Evolutionary conservation across 1,139 yeast species (phyloP).

Genomic region (Blastobotrys ciferrii): DNA sequence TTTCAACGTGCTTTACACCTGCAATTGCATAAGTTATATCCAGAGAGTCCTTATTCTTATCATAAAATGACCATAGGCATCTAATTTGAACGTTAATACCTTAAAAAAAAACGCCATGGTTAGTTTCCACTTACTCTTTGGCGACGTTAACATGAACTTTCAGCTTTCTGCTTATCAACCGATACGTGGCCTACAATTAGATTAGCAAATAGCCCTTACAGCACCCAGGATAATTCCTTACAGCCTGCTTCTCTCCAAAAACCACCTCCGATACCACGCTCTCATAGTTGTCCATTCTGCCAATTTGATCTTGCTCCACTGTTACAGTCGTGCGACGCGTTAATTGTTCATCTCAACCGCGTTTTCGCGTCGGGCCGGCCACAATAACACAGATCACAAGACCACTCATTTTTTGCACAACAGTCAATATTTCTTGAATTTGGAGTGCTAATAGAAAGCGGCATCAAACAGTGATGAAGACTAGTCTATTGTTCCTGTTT

Average conservation of each 20-base stretch:
- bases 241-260: constrained; percentile 23
- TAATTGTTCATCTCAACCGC: neutral
- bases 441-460: too few species aligned
- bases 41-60: constrained; percentile 15
- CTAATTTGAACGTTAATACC: constrained; percentile 10
- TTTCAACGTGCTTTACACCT: constrained; percentile 4
- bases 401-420: too few species aligned
- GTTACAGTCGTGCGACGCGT: too few species aligned
- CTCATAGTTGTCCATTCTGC: constrained; percentile 7
- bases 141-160: constrained; percentile 28
- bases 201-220: neutral
- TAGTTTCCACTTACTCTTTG: constrained; percentile 23
- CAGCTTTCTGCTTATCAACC: constrained; percentile 30
- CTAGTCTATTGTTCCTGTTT: too few species aligned
- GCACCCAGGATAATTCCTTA: constrained; percentile 10
- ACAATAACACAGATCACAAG: neutral
- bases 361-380: neutral
- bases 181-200: constrained; percentile 27
- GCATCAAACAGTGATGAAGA: too few species aligned
- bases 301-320: too few species aligned
- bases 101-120: neutral
- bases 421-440: too few species aligned
- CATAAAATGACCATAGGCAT: constrained; percentile 21
- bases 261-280: constrained; percentile 19
- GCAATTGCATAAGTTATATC: constrained; percentile 12